Evolutionary conservation across 2,329 filamentous ascomycete genomes (phyloP), one percentile per base, ranked within the genome.

Genomic region (Geosmithia flava): DNA sequence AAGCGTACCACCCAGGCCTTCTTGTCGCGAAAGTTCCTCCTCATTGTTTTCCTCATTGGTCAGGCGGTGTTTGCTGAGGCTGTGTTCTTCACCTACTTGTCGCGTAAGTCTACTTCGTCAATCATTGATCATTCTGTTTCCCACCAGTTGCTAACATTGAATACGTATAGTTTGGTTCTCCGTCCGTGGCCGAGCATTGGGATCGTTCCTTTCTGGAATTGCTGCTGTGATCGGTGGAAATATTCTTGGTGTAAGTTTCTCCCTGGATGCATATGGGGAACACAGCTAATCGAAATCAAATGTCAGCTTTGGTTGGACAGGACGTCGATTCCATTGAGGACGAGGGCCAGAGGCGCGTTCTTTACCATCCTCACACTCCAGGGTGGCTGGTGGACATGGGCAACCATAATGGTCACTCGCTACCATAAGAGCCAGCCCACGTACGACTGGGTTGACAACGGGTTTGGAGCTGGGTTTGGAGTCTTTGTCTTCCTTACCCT

Each of bases 331-430:
- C 60, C 77, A 0, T 64, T 85, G 3, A 76, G 73, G 51, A 58
- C 63, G 0, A 70, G 81, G 5, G 69, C 75, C 2, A 68, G 82
- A 3, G 67, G 60, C 3, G 68, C 76, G 0, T 86, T 85, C 54
- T 67, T 64, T 51, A 49, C 66, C 3, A 71, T 82, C 42, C 66
- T 74, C 16, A 64, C 70, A 0, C 59, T 83, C 0, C 81, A 85
- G 55, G 83, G 83, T 0, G 81, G 68, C 0, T 86, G 81, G 75
- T 88, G 84, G 83, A 68, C 78, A 3, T 88, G 84, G 83, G 76
- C 75, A 0, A 84, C 82, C 0, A 63, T 87, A 2, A 62, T 84
- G 2, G 80, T 80, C 0, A 80, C 81, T 0, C 67, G 75, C 29
- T 87, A 79, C 59, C 68, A 69, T 16, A 61, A 65, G 11, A 75